Base-by-base conservation (phyloP, 2,329 filamentous ascomycete species). In the Botrytis hyacinthi region DNA sequence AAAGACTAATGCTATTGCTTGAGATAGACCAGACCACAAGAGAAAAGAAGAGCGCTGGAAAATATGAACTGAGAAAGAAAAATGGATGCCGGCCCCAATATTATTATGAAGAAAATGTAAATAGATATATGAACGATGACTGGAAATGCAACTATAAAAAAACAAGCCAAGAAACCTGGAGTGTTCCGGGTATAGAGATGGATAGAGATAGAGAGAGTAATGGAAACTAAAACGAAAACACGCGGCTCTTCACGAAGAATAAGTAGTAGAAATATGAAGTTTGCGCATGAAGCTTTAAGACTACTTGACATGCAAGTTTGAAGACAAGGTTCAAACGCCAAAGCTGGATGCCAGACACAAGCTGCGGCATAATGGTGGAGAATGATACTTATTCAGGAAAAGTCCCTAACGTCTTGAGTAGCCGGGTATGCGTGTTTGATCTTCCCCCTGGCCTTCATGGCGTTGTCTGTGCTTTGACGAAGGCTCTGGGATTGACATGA, bases 331-430 rank as follows among this genome's bases (percentile, higher is more conserved):
- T 75, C 73, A 78, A 78, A 79, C 78, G 73, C 74, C 74, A 73
- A 76, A 72, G 70, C 72, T 65, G 69, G 48, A 77, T 76, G 72
- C 77, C 77, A 79, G 78, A 80, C 78, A 76, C 46, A 70, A 59
- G 73, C 65, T 78, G 78, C 78, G 75, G 73, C 78, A 80, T 77
- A 54, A 76, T 67, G 73, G 77, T 78, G 77, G 77, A 73, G 77
- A 75, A 75, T 69, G 37, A 57, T 68, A 63, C 63, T 74, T 65
- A 35, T 74, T 76, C 61, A 60, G 70, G 75, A 51, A 74, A 76
- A 75, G 76, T 72, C 67, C 61, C 70, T 73, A 75, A 76, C 75
- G 76, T 73, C 73, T 66, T 70, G 69, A 73, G 73, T 71, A 74
- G 73, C 69, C 32, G 44, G 32, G 44, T 40, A 65, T 70, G 69